phyloP scores from a whole-genome alignment of 2,329 filamentous ascomycete genomes.

The Calonectria pseudoreteaudii region DNA sequence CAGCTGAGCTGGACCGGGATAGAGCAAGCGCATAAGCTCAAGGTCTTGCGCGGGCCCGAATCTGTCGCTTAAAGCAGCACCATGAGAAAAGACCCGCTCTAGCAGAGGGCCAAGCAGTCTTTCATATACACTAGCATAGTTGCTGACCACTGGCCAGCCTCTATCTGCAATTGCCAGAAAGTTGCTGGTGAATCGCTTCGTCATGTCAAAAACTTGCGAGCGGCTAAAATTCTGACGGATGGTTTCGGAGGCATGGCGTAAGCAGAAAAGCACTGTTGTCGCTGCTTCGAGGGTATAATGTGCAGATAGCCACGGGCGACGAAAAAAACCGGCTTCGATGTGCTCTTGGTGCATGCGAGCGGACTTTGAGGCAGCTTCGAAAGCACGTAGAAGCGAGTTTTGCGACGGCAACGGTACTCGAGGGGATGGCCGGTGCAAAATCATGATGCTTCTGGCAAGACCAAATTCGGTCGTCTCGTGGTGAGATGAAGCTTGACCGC shows the following conservation, averaged over 20 bases:
- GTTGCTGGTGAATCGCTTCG: background rate
- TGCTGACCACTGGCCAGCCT: background rate
- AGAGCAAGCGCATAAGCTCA: constrained; percentile 19
- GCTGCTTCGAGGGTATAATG: background rate
- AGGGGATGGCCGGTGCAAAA: background rate
- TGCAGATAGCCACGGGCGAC: background rate
- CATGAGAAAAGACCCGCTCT: background rate
- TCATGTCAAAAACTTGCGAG: background rate
- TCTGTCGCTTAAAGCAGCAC: background rate
- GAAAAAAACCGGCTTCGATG: background rate
- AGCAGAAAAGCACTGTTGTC: background rate
- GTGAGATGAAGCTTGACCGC: background rate
- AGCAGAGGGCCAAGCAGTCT: background rate
- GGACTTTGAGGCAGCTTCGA: background rate
- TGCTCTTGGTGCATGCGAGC: background rate
- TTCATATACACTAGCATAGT: background rate
- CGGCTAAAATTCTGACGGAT: background rate
- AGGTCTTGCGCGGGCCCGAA: constrained; percentile 16
- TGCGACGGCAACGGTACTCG: background rate
- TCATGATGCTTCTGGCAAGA: background rate
- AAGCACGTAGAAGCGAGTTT: background rate
- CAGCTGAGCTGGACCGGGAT: constrained; percentile 13
- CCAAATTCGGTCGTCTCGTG: background rate
- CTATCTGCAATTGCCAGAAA: background rate
- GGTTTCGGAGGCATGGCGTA: background rate